Base-by-base conservation (phyloP, 805 yeast species). In the Candida tallmaniae region DNA sequence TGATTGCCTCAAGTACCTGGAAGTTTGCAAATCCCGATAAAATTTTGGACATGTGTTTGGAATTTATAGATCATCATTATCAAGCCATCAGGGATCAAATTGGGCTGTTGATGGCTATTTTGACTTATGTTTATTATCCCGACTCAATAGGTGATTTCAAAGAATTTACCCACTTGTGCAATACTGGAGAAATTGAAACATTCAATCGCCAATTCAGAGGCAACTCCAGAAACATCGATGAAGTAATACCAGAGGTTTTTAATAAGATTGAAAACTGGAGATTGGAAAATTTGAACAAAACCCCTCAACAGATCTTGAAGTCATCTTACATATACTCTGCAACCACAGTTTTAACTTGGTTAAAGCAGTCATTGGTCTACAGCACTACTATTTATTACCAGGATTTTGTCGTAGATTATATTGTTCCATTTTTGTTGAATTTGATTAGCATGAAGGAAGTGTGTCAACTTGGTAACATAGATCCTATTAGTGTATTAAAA, bases 381-480 rank as follows among this genome's bases (percentile, higher is more conserved):
- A 70, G 82, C 1, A 67, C 70, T 27, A 76, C 81, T 1, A 51
- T 67, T 0, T 60, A 76, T 6, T 54, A 83, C 26, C 70, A 75
- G 28, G 76, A 76, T 3, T 70, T 74, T 35, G 57, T 82, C 24
- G 59, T 44, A 11, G 34, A 45, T 5, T 62, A 73, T 34, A 68
- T 88, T 19, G 56, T 86, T 1, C 95, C 96, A 18, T 79, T 84
- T 41, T 60, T 87, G 37, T 63, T 85, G 48, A 64, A 71, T 12
- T 59, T 87, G 30, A 74, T 78, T 33, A 72, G 69, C 29, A 72
- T 83, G 65, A 78, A 85, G 40, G 97, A 90, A 41, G 85, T 85
- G 10, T 83, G 94, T 45, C 85, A 83, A 44, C 56, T 83, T 37
- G 80, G 81, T 0, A 71, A 70, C 21, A 56, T 83, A 8, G 68